A percentile compares a stretch with the other conserved stretches of the same genome.
Conservation (phyloP, 1,284 basidiomycete species). For the Macrocybe sp. region DNA sequence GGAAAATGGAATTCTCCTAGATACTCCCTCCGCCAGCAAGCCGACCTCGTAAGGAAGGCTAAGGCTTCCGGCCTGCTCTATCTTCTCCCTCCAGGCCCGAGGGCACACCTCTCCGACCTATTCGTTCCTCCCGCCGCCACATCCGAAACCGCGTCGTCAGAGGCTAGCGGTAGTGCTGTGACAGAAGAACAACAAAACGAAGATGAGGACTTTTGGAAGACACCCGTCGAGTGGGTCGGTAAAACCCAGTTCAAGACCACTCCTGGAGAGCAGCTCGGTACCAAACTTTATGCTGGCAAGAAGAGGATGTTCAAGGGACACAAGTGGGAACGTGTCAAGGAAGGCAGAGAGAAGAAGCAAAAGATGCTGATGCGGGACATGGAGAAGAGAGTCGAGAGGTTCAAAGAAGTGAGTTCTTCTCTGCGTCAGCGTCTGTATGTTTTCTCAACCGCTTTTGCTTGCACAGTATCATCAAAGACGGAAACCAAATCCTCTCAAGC, state of each 20-base stretch:
- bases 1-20: constrained; percentile 64
- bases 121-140: neutral
- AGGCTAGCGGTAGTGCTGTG: constrained; percentile 1
- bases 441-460: constrained; percentile 9
- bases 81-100: constrained; percentile 62
- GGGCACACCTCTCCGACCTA: constrained; percentile 23
- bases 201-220: constrained; percentile 25
- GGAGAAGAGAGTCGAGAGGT: constrained; percentile 54
- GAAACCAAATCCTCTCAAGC: constrained; percentile 50
- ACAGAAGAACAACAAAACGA: constrained; percentile 1
- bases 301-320: constrained; percentile 86
- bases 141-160: neutral
- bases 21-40: constrained; percentile 70
- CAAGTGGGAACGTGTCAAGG: constrained; percentile 64
- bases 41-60: constrained; percentile 71
- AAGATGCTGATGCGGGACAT: constrained; percentile 62
- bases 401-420: constrained; percentile 50
- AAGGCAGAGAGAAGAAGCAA: constrained; percentile 38
- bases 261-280: constrained; percentile 47
- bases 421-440: constrained; percentile 1
- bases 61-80: constrained; percentile 45
- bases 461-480: constrained; percentile 46
- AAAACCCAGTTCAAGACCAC: constrained; percentile 42
- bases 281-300: constrained; percentile 64
- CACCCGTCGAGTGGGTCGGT: constrained; percentile 54